Base-by-base conservation (phyloP, 352 stramenopile genomes). In the Nothophytophthora sp. region DNA sequence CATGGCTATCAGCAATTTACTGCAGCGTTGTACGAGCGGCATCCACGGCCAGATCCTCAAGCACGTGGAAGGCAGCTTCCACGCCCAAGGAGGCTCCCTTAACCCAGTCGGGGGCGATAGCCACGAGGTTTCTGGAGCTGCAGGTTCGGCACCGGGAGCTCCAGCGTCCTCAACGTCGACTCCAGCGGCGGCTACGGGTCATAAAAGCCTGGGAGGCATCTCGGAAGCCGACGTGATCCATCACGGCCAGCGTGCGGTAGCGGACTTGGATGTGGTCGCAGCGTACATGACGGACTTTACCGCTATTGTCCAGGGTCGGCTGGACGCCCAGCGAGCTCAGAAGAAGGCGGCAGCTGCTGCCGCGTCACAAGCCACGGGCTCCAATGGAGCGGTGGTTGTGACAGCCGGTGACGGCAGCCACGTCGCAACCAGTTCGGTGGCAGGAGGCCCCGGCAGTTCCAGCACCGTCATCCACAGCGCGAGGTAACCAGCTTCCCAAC, bases 261-360 rank as follows among this genome's bases (percentile, higher is more conserved):
- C 79, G 6, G 81, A 97, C 43, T 72, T 98, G 9, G 92, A 98
- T 40, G 86, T 97, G 11, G 93, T 98, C 19, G 90, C 86, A 1
- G 82, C 88, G 10, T 98, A 98, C 62, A 97, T 98, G 85, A 74
- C 83, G 19, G 92, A 98, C 63, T 98, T 98, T 47, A 90, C 79
- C 0, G 79, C 76, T 2, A 92, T 93, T 36, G 80, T 92, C 2
- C 81, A 92, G 24, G 68, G 71, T 1, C 68, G 84, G 7, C 70
- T 90, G 22, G 84, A 95, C 42, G 70, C 68, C 0, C 80, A 95
- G 50, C 61, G 80, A 23, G 74, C 84, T 0, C 76, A 90, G 42
- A 90, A 89, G 62, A 90, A 90, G 29, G 71, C 56, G 2, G 57
- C 51, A 2, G 50, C 40, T n/a, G 50, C 50, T 3, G 33, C 61